A percentile compares a stretch with the other conserved stretches of the same genome.
These are phyloP conservation scores for Suhomyces choctaworum DNA, from an alignment of 1,139 yeast species.

Conservation along the genomic window DNA sequence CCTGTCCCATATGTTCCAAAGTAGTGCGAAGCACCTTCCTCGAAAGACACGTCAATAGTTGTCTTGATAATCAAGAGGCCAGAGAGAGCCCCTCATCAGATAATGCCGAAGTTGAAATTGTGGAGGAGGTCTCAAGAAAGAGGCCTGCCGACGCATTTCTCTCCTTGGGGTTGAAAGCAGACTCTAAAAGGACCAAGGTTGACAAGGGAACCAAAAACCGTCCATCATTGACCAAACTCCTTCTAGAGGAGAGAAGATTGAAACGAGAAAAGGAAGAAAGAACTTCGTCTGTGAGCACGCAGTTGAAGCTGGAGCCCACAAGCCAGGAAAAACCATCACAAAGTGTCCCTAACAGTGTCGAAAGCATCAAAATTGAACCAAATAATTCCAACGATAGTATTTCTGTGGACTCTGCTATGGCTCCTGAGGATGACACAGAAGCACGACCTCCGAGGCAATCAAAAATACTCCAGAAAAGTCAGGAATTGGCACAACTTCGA, in stretches of 20 bases:
- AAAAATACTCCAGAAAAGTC: conserved; percentile 8
- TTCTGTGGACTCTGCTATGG: background rate
- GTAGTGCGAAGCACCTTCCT: conserved; percentile 24
- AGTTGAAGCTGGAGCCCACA: background rate
- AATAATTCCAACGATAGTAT: background rate
- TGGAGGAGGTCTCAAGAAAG: conserved; percentile 7
- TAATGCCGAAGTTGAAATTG: conserved; percentile 8
- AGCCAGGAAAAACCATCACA: background rate
- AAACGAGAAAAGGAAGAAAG: conserved; percentile 1
- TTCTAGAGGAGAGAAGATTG: conserved; percentile 11
- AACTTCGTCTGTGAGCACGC: background rate
- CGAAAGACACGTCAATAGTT: conserved; percentile 44
- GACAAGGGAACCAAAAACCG: conserved; percentile 10
- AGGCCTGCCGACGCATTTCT: conserved; percentile 24
- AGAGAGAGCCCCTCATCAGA: conserved; percentile 1
- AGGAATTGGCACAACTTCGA: conserved; percentile 31
- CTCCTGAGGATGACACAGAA: background rate
- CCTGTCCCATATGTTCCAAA: conserved; percentile 42
- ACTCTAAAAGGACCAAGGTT: conserved; percentile 21
- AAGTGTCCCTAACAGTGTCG: background rate
- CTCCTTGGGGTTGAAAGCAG: conserved; percentile 33
- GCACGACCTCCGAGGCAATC: conserved; percentile 4
- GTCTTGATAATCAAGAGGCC: conserved; percentile 31
- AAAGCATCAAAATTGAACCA: background rate
- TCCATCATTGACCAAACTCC: conserved; percentile 12